A percentile compares a stretch with the other conserved stretches of the same genome.
Evolutionary conservation across 2,329 filamentous ascomycete species (phyloP).

Genomic region (Curvularia sp.): DNA sequence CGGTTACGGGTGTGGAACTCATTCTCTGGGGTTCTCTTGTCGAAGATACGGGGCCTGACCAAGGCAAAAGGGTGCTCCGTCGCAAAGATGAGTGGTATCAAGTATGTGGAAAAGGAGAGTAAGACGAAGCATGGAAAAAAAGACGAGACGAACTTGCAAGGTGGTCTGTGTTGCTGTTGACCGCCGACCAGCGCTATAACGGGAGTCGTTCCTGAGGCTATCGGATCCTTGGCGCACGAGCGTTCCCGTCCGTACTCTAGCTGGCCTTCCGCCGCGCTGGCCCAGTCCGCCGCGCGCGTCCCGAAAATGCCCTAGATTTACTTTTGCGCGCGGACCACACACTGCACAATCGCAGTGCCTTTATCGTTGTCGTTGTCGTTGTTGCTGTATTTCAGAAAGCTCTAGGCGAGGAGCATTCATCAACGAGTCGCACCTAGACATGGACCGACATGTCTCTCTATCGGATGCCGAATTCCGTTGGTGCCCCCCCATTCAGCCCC

Average conservation of each 20-base stretch:
- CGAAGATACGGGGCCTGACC: slow-evolving; percentile 84
- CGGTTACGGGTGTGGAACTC: slow-evolving; percentile 58
- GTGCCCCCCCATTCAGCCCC: slow-evolving; percentile 4
- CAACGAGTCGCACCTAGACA: not conserved
- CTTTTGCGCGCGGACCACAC: slow-evolving; percentile 4
- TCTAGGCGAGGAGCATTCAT: not conserved
- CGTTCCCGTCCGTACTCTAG: slow-evolving; percentile 6
- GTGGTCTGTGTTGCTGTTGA: slow-evolving; percentile 35
- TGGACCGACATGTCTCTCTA: not conserved
- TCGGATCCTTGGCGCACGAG: slow-evolving; percentile 13
- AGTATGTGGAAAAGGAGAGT: slow-evolving; percentile 26
- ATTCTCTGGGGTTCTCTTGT: slow-evolving; percentile 59
- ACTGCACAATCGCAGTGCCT: not conserved
- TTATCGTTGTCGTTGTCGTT: not conserved
- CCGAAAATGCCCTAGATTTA: slow-evolving; percentile 1
- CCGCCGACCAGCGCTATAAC: slow-evolving; percentile 27
- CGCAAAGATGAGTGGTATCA: slow-evolving; percentile 56
- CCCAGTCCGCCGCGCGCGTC: slow-evolving; percentile 2
- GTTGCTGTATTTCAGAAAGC: not conserved
- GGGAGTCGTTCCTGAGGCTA: slow-evolving; percentile 24
- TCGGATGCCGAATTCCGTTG: slow-evolving; percentile 14
- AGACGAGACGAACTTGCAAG: slow-evolving; percentile 28
- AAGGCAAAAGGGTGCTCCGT: slow-evolving; percentile 94
- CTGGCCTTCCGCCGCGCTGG: too few relatives aligned
- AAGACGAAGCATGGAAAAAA: slow-evolving; percentile 24